phyloP scores from a whole-genome alignment of 73 alveolate species.

The Paramecium sonneborni region DNA sequence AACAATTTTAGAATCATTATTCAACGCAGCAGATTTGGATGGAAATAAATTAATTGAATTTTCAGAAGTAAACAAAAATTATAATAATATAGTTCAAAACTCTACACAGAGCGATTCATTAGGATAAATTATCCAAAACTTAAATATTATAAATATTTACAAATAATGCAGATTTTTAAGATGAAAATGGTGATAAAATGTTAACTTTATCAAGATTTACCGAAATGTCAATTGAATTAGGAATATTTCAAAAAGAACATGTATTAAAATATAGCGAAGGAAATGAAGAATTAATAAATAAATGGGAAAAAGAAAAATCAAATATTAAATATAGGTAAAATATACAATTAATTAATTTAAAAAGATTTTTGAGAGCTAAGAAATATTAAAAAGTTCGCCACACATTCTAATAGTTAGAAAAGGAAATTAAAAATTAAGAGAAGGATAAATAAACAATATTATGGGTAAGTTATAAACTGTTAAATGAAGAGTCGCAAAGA shows the following conservation, averaged over 20 bases:
- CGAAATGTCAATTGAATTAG: constrained; percentile 11
- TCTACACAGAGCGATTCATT: neutral
- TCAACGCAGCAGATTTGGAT: constrained; percentile 49
- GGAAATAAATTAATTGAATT: constrained; percentile 42
- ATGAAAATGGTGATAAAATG: constrained; percentile 50
- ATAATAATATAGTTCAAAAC: constrained; percentile 25
- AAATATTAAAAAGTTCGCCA: constrained; percentile 29
- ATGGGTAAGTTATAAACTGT: constrained; percentile 40
- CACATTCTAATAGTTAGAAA: neutral
- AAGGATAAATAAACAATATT: neutral
- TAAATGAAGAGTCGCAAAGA: constrained; percentile 6
- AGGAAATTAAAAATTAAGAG: neutral
- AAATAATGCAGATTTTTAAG: constrained; percentile 30
- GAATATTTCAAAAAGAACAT: neutral
- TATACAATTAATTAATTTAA: neutral
- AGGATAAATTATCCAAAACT: neutral
- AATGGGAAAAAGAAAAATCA: constrained; percentile 22
- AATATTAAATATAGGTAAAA: constrained; percentile 40
- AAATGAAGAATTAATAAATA: neutral
- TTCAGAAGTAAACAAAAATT: neutral
- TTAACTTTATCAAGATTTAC: constrained; percentile 38
- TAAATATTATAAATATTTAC: neutral
- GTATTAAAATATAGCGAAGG: constrained; percentile 22
- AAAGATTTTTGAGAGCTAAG: constrained; percentile 18
- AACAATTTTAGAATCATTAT: neutral